Evolutionary conservation across 2,329 filamentous ascomycete genomes (phyloP), one percentile per base, ranked within the genome.

Genomic region (Fusarium lyarnte): DNA sequence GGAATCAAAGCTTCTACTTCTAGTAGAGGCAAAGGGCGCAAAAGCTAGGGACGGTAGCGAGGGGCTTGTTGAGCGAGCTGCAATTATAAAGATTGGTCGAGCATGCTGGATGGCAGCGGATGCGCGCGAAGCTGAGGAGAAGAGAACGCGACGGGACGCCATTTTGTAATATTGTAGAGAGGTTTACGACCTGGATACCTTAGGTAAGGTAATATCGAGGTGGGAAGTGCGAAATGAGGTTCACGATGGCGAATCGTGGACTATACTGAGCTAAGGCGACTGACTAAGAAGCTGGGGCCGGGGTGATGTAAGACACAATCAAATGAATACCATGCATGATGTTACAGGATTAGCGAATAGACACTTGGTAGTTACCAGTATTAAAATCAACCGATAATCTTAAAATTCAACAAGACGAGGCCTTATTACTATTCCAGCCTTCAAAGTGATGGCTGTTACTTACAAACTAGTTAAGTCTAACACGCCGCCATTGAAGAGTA

Each of bases 111-210:
- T 41, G 21, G 52, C 54, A 21, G 74, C 53, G 23, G 66, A 58
- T 33, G 70, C 61, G 62, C 74, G 70, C 33, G 76, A 62, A n/a
- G 61, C 69, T 25, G 63, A 67, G 25, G 67, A 65, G 47, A 73
- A 23, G 42, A 76, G 23, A 38, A 62, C 33, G 38, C 76, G 72
- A 38, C 75, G 72, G 35, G 75, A 66, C 31, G 70, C 68, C 73
- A 76, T 78, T 14, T 21, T 58, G 14, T 16, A 33, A n/a, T 27
- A 5, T 16, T 45, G 29, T 35, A n/a, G 16, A 23, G 19, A 17
- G 7, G 21, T 13, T 13, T 53, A 43, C 17, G 16, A 25, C n/a
- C 25, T 17, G 12, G 35, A 58, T 13, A 25, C 25, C 25, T 25
- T 25, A 25, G 5, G 25, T 25, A 25, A 25, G 25, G 25, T 25